These are phyloP conservation scores for Hericium rajendrae DNA, from an alignment of 768 basidiomycete genomes.

Conservation along the genomic window DNA sequence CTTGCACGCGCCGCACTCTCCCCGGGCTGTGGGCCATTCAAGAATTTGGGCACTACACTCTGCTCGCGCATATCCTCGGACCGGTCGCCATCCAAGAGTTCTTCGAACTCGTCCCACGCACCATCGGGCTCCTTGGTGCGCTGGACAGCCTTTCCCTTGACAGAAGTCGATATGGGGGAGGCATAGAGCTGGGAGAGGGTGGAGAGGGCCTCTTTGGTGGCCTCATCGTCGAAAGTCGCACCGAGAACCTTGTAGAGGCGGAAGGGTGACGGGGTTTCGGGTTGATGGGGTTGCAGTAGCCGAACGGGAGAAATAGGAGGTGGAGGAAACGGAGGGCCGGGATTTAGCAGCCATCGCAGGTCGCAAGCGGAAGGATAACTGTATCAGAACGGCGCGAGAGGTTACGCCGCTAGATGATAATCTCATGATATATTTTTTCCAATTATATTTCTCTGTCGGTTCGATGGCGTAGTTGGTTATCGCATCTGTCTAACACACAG, in stretches of 20 bases:
- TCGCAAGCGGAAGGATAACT: neutral
- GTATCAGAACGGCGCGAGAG: no score
- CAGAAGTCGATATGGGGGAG: slow-evolving; percentile 10
- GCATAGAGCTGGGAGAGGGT: slow-evolving; percentile 79
- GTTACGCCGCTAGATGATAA: no score
- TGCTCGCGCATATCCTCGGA: slow-evolving; percentile 7
- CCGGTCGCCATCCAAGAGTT: neutral
- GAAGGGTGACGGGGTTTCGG: slow-evolving; percentile 74
- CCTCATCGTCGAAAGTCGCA: slow-evolving; percentile 67
- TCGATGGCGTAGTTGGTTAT: slow-evolving; percentile 42
- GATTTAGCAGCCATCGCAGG: neutral
- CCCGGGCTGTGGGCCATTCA: slow-evolving; percentile 34
- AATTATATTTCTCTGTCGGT: no score
- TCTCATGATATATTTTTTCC: no score
- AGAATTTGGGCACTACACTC: slow-evolving; percentile 12
- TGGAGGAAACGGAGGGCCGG: neutral
- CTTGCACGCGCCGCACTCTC: slow-evolving; percentile 68
- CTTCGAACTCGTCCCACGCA: slow-evolving; percentile 11
- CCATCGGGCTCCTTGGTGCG: slow-evolving; percentile 26
- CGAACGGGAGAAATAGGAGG: neutral
- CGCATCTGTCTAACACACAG: slow-evolving; percentile 20
- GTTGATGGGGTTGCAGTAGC: slow-evolving; percentile 15
- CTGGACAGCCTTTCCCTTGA: slow-evolving; percentile 27
- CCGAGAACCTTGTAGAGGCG: slow-evolving; percentile 87
- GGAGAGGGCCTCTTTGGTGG: slow-evolving; percentile 69